Conservation (phyloP, 495 filamentous ascomycete species). For the Lophiotrema nucula region DNA sequence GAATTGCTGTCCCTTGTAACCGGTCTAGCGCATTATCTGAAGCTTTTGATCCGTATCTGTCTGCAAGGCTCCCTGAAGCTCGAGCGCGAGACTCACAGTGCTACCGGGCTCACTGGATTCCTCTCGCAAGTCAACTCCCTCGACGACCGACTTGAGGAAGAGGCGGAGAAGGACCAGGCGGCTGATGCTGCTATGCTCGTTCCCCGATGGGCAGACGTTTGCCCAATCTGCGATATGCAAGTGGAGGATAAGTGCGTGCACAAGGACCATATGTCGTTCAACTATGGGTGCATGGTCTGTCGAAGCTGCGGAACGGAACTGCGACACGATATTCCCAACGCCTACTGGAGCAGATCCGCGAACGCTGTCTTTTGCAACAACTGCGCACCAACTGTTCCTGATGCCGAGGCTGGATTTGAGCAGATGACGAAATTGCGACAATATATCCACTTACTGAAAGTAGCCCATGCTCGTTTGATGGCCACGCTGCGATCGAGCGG, state of each 20-base stretch:
- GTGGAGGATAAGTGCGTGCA: conserved; percentile 91
- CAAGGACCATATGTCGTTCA: conserved; percentile 73
- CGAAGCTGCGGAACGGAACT: conserved; percentile 71
- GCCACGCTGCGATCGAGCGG: conserved; percentile 81
- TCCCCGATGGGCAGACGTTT: conserved; percentile 74
- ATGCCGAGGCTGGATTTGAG: conserved; percentile 56
- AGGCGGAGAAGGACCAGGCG: conserved; percentile 65
- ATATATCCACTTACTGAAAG: conserved; percentile 87
- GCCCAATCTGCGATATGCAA: conserved; percentile 72
- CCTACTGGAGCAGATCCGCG: conserved; percentile 63
- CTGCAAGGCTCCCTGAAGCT: conserved; percentile 89
- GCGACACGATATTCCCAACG: conserved; percentile 60
- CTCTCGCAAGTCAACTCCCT: conserved; percentile 66
- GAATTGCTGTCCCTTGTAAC: conserved; percentile 94
- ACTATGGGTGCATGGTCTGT: conserved; percentile 76
- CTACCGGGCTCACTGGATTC: conserved; percentile 75
- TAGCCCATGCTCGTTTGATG: conserved; percentile 86
- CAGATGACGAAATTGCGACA: conserved; percentile 81
- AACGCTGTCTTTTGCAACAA: conserved; percentile 65
- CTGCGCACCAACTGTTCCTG: conserved; percentile 57
- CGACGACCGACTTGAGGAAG: conserved; percentile 40
- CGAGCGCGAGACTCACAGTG: conserved; percentile 73
- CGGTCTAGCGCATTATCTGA: conserved; percentile 95
- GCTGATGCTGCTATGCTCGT: conserved; percentile 70
- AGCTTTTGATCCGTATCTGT: conserved; percentile 95